Evolutionary conservation across 179 eudicot species (phyloP).

Genomic region (Silene noctiflora): DNA sequence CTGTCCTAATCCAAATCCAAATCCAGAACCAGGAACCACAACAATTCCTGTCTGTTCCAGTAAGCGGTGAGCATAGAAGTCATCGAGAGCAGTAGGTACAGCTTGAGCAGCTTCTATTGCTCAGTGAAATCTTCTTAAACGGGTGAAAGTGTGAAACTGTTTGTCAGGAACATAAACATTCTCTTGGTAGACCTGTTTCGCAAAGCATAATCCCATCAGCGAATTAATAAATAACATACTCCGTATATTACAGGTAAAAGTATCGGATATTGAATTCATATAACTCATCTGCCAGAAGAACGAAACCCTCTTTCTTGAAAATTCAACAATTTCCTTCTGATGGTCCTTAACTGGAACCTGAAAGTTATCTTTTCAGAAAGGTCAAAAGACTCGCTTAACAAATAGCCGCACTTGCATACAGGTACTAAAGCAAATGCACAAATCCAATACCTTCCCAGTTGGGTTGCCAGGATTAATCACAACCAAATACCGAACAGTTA

Average conservation of each 20-base stretch:
- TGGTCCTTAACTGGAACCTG: slow-evolving; percentile 90
- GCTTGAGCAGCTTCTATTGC: slow-evolving; percentile 84
- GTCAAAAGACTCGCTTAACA: slow-evolving; percentile 1
- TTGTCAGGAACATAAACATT: slow-evolving; percentile 84
- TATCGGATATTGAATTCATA: slow-evolving; percentile 4
- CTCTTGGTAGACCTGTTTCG: slow-evolving; percentile 90
- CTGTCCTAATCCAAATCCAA: no score
- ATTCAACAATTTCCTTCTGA: slow-evolving; percentile 72
- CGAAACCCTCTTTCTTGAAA: slow-evolving; percentile 84
- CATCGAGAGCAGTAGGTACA: slow-evolving; percentile 65
- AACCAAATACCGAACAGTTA: slow-evolving; percentile 79
- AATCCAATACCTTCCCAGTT: slow-evolving; percentile 65
- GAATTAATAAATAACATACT: background rate
- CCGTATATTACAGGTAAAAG: background rate
- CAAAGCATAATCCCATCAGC: background rate
- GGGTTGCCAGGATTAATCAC: slow-evolving; percentile 99
- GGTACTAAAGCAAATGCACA: background rate
- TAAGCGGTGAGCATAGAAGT: slow-evolving; percentile 67
- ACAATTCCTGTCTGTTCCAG: slow-evolving; percentile 92
- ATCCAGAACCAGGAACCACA: slow-evolving; percentile 34
- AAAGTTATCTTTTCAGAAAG: slow-evolving; percentile 7
- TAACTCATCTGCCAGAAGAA: slow-evolving; percentile 86
- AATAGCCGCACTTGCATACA: background rate
- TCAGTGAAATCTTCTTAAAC: slow-evolving; percentile 81
- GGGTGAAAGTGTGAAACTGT: slow-evolving; percentile 85